Evolutionary conservation across 2,329 filamentous ascomycete genomes (phyloP).

Genomic region (Reticulascus tulasneorum): DNA sequence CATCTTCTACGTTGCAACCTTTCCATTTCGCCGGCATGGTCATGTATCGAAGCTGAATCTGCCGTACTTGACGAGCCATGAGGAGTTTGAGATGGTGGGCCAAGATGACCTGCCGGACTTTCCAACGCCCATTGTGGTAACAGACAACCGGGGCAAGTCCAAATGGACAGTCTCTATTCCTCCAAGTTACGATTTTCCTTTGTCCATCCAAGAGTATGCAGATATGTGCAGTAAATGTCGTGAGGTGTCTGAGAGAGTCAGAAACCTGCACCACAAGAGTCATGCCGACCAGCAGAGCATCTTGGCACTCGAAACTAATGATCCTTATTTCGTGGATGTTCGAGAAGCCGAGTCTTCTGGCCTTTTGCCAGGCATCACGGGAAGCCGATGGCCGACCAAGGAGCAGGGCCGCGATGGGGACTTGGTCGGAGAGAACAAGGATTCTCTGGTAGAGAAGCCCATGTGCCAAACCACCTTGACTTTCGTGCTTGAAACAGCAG

Average conservation of each 20-base stretch:
- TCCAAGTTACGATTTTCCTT: conserved; percentile 59
- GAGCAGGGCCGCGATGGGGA: conserved; percentile 20
- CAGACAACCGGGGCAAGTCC: conserved; percentile 58
- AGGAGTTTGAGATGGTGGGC: conserved; percentile 63
- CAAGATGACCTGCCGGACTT: conserved; percentile 65
- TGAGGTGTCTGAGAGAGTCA: conserved; percentile 58
- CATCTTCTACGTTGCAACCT: conserved; percentile 45
- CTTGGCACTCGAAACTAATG: conserved; percentile 53
- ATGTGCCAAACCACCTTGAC: conserved; percentile 71
- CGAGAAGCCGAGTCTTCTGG: conserved; percentile 64
- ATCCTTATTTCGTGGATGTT: conserved; percentile 71
- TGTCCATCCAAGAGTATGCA: conserved; percentile 61
- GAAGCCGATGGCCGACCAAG: conserved; percentile 12
- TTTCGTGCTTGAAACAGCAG: conserved; percentile 67
- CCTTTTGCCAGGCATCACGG: conserved; percentile 46
- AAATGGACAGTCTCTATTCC: conserved; percentile 84
- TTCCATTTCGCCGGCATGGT: conserved; percentile 25
- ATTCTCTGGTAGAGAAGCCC: conserved; percentile 41
- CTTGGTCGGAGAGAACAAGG: conserved; percentile 45
- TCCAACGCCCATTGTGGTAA: conserved; percentile 68
- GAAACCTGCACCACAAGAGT: conserved; percentile 42
- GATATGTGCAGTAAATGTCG: conserved; percentile 66
- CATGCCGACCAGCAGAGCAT: conserved; percentile 38
- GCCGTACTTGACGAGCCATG: conserved; percentile 29
- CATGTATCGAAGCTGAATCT: conserved; percentile 31